These are phyloP conservation scores for Neurospora sp. DNA, from an alignment of 495 filamentous ascomycete genomes.

Conservation along the genomic window DNA sequence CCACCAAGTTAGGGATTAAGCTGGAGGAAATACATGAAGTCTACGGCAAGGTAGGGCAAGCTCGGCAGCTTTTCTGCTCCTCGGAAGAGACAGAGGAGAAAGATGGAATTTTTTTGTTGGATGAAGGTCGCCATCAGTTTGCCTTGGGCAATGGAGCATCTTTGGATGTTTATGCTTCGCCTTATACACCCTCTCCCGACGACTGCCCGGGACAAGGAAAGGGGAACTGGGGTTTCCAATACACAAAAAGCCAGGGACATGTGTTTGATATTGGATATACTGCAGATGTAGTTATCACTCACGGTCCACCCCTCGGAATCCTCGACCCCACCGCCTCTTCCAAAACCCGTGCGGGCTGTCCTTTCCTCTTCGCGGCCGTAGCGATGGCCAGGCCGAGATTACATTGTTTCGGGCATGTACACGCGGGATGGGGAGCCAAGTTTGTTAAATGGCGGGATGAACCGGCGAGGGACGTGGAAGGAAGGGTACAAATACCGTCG, in stretches of 20 bases:
- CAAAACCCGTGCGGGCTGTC: neutral
- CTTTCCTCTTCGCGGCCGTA: neutral
- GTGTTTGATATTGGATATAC: neutral
- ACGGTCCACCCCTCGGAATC: neutral
- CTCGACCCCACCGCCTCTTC: neutral
- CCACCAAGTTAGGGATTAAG: neutral
- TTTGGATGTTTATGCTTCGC: conserved; percentile 58
- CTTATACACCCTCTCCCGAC: conserved; percentile 53
- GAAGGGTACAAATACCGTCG: neutral
- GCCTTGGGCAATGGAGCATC: conserved; percentile 44
- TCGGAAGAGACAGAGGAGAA: neutral
- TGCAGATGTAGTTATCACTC: neutral
- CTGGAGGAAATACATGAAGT: neutral
- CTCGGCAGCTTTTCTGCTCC: neutral
- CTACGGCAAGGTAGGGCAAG: neutral
- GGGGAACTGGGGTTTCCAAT: neutral
- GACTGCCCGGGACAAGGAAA: neutral
- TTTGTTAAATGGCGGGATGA: neutral
- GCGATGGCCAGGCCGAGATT: neutral
- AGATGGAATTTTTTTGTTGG: neutral
- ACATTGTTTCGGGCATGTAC: neutral
- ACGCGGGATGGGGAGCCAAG: neutral
- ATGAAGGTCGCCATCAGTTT: conserved; percentile 23
- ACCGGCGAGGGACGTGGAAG: neutral
- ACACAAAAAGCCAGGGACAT: conserved; percentile 7